phyloP scores from a whole-genome alignment of 1,284 basidiomycete species.

The Fistulina hepatica region DNA sequence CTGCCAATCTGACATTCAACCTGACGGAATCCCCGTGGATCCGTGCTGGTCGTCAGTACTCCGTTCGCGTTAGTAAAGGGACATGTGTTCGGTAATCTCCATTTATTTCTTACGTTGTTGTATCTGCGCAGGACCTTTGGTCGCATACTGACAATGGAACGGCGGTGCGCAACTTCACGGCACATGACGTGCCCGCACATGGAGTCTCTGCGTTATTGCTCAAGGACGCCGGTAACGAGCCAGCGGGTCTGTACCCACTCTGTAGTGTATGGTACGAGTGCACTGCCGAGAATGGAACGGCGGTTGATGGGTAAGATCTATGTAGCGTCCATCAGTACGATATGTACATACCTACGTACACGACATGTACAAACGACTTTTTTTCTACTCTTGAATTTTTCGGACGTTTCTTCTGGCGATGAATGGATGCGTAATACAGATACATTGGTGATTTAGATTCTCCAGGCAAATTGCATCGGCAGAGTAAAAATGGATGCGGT shows the following conservation, averaged over 20 bases:
- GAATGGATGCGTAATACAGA: too few species aligned
- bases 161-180: slow-evolving; percentile 52
- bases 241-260: slow-evolving; percentile 36
- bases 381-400: too few species aligned
- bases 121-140: slow-evolving; percentile 48
- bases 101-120: neutral
- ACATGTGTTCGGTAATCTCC: slow-evolving; percentile 11
- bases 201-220: slow-evolving; percentile 63
- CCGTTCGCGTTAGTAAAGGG: slow-evolving; percentile 45
- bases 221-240: slow-evolving; percentile 56
- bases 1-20: slow-evolving; percentile 49
- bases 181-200: slow-evolving; percentile 45
- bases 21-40: slow-evolving; percentile 63
- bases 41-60: slow-evolving; percentile 52
- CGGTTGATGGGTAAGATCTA: neutral
- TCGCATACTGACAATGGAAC: slow-evolving; percentile 58
- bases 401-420: too few species aligned
- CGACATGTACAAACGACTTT: too few species aligned
- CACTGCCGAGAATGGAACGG: slow-evolving; percentile 30
- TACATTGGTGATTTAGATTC: too few species aligned
- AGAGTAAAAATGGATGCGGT: too few species aligned
- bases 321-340: too few species aligned
- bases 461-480: too few species aligned
- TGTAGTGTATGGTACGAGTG: slow-evolving; percentile 39
- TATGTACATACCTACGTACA: too few species aligned